Evolutionary conservation across 2,329 filamentous ascomycete species (phyloP), one percentile per base, ranked within the genome.

Genomic region (Aureobasidium lini): DNA sequence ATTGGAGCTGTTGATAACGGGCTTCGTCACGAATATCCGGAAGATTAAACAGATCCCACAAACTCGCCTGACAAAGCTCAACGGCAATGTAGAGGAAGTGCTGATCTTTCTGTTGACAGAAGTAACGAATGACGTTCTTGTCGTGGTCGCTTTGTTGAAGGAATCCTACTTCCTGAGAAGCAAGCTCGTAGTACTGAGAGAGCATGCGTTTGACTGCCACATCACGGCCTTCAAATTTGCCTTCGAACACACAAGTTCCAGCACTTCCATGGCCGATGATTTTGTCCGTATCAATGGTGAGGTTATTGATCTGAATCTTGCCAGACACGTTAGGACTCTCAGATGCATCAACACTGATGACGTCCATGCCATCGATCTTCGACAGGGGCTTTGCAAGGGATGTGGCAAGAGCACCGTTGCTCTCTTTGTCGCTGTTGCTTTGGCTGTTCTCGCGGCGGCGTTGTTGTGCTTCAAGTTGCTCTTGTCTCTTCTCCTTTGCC

Each of bases 151-250:
- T 96, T 72, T 96, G 91, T 62, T 95, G 83, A 10, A 99, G 76
- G 56, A 97, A 79, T 62, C 88, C 88, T 1, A 96, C 95, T 74
- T 99, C 94, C 68, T 96, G 91, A 10, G 90, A 91, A 0, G 94
- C 94, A 66, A 99, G 89, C 64, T 96, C 93, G 70, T 92, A 96
- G 67, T 96, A 96, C 66, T 96, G 90, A 36, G 93, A 90, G 62
- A 97, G 79, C 90, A 99, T 95, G 36, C 94, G 85, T 78, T 99
- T 99, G 49, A 99, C 90, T 1, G 94, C 94, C 29, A 99, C 93
- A 46, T 92, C 88, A 53, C 92, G 87, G 28, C 91, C 91, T 28
- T 95, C 94, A 71, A 95, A 97, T 57, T 86, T 89, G n/a, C 94
- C 94, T 50, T 90, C 87, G 72, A 94, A 97, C 0, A 99, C 94